Conservation (phyloP, 495 filamentous ascomycete species). For the Lineolata rhizophorae region DNA sequence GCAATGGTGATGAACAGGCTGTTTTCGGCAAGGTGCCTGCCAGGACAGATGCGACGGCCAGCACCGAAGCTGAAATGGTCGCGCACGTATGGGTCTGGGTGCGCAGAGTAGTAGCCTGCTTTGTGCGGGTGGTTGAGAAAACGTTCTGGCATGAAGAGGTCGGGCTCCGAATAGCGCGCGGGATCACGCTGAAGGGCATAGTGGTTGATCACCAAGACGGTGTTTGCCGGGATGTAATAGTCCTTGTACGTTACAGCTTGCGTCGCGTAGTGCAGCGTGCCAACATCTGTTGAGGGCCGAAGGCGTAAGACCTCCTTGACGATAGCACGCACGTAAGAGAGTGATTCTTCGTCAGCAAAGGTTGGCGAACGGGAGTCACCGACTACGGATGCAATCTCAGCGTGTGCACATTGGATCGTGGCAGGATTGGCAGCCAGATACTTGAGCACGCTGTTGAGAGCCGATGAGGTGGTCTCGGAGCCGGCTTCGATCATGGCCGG, state of each 20-base stretch:
- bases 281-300: conserved; percentile 1
- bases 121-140: conserved; percentile 1
- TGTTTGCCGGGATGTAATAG: conserved; percentile 1
- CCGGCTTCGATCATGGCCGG: conserved; percentile 10
- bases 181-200: conserved; percentile 1
- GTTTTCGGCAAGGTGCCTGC: conserved; percentile 3
- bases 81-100: conserved; percentile 1
- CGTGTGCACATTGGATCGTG: conserved; percentile 1
- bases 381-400: conserved; percentile 2
- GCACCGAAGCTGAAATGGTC: conserved; percentile 4
- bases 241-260: conserved; percentile 2
- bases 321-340: conserved; percentile 4
- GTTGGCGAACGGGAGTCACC: conserved; percentile 1
- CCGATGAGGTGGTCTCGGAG: conserved; percentile 11
- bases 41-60: conserved; percentile 3
- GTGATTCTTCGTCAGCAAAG: conserved; percentile 1
- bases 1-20: conserved; percentile 1
- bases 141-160: conserved; percentile 3
- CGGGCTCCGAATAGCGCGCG: not conserved
- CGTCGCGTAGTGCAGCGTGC: conserved; percentile 3
- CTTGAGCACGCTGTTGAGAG: conserved; percentile 8
- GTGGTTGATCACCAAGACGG: not conserved
- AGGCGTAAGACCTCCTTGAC: conserved; percentile 3
- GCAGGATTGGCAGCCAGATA: conserved; percentile 3
- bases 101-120: not conserved